These are phyloP conservation scores for Cardamine resedifolia DNA, from an alignment of 345 rosid species.

Conservation along the genomic window DNA sequence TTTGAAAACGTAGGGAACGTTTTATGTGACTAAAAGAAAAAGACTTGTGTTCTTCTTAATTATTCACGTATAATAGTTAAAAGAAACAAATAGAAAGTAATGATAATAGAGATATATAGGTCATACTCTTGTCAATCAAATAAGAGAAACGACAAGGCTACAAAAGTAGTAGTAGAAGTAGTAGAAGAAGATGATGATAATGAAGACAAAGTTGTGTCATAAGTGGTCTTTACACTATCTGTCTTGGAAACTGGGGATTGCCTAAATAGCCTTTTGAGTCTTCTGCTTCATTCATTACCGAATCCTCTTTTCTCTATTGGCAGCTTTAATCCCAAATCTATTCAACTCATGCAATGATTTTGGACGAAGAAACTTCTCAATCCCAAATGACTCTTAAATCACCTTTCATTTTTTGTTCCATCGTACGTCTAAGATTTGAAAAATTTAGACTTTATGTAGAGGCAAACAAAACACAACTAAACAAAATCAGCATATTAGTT, in stretches of 20 bases:
- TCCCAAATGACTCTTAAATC: slow-evolving; percentile 5
- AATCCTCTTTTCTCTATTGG: slow-evolving; percentile 22
- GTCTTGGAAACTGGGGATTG: slow-evolving; percentile 36
- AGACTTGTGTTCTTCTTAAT: neutral
- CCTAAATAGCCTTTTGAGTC: slow-evolving; percentile 19
- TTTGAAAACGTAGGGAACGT: neutral
- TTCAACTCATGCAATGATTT: slow-evolving; percentile 38
- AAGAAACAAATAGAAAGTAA: neutral
- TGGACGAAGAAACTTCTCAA: slow-evolving; percentile 32
- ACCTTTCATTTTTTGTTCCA: slow-evolving; percentile 27
- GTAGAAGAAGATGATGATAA: slow-evolving; percentile 29
- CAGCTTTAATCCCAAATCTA: slow-evolving; percentile 29
- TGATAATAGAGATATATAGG: slow-evolving; percentile 10
- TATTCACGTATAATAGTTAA: neutral
- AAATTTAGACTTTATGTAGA: neutral
- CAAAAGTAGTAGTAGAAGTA: slow-evolving; percentile 25
- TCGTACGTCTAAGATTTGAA: slow-evolving; percentile 10
- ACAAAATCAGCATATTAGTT: neutral
- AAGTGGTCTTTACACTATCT: slow-evolving; percentile 30
- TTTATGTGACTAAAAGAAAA: no score
- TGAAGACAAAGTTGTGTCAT: slow-evolving; percentile 36
- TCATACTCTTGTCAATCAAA: slow-evolving; percentile 31
- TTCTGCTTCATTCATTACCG: slow-evolving; percentile 23
- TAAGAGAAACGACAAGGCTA: slow-evolving; percentile 19
- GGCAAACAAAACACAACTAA: neutral